phyloP scores from a whole-genome alignment of 1,284 basidiomycete species.

The Taiwanofungus camphoratus region DNA sequence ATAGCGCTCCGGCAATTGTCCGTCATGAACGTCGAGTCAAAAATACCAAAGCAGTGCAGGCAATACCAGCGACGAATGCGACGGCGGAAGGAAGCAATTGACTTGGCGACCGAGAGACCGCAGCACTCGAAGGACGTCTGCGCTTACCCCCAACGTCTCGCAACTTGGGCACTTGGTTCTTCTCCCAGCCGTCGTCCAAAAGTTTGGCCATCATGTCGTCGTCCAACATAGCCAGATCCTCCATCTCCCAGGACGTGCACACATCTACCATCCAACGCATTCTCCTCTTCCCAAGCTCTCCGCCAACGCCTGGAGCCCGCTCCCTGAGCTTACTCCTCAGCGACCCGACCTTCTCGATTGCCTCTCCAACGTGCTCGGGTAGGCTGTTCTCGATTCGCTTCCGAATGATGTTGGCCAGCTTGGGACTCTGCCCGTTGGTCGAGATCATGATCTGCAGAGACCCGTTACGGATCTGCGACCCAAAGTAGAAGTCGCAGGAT shows the following conservation, averaged over 20 bases:
- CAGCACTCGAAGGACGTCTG: slow-evolving; percentile 1
- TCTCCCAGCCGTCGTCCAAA: slow-evolving; percentile 69
- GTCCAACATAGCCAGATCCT: slow-evolving; percentile 66
- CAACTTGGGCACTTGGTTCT: slow-evolving; percentile 43
- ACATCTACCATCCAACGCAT: slow-evolving; percentile 96
- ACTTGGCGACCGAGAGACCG: slow-evolving; percentile 7
- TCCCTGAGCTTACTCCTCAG: slow-evolving; percentile 66
- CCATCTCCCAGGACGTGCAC: slow-evolving; percentile 82
- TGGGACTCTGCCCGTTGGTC: slow-evolving; percentile 91
- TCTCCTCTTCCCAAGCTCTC: slow-evolving; percentile 61
- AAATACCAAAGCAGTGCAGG: slow-evolving; percentile 19
- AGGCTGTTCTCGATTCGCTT: slow-evolving; percentile 65
- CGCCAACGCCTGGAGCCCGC: slow-evolving; percentile 75
- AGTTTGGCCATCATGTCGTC: slow-evolving; percentile 54
- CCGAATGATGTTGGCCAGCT: slow-evolving; percentile 83
- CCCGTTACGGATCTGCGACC: slow-evolving; percentile 86
- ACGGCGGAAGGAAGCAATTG: slow-evolving; percentile 22
- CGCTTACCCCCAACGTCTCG: slow-evolving; percentile 37
- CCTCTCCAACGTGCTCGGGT: slow-evolving; percentile 70
- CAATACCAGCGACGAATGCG: slow-evolving; percentile 32
- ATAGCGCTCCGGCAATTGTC: background rate
- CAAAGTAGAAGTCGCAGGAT: slow-evolving; percentile 98
- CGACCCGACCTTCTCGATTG: slow-evolving; percentile 77
- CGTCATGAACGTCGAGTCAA: slow-evolving; percentile 15
- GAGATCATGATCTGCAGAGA: slow-evolving; percentile 95